These are phyloP conservation scores for Inonotus hispidus DNA, from an alignment of 1,284 basidiomycete species.

Conservation along the genomic window DNA sequence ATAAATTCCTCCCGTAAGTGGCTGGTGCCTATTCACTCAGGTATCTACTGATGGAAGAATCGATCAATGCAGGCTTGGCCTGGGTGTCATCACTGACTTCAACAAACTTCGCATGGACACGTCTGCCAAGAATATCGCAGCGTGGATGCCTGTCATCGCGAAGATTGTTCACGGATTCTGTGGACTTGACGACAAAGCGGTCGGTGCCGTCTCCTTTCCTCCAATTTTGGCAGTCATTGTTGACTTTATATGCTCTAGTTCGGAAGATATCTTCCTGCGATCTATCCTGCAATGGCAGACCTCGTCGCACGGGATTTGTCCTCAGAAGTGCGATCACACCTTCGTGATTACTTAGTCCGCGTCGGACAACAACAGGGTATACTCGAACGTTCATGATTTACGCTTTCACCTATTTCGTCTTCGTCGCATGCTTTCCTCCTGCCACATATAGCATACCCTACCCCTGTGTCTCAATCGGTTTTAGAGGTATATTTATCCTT, in stretches of 20 bases:
- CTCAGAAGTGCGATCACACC: conserved; percentile 71
- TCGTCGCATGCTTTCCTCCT: background rate
- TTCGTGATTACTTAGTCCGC: conserved; percentile 73
- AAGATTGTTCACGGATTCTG: conserved; percentile 91
- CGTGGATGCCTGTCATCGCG: conserved; percentile 96
- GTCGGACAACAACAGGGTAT: conserved; percentile 73
- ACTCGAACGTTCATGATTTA: conserved; percentile 46
- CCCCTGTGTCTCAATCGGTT: background rate
- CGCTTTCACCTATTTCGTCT: conserved; percentile 13
- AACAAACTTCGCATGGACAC: conserved; percentile 86
- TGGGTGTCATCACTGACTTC: conserved; percentile 89
- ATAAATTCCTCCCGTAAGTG: conserved; percentile 86
- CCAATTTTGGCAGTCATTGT: conserved; percentile 4
- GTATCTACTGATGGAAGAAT: conserved; percentile 4
- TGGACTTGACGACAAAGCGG: conserved; percentile 83
- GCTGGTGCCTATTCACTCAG: conserved; percentile 1
- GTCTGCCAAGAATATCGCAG: conserved; percentile 92
- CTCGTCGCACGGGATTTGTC: conserved; percentile 76
- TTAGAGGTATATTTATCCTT: conserved; percentile 20
- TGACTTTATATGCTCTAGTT: conserved; percentile 49
- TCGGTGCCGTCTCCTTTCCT: conserved; percentile 38
- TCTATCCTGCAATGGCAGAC: conserved; percentile 84
- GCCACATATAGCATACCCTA: background rate
- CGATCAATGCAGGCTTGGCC: conserved; percentile 59
- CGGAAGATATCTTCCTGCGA: conserved; percentile 72